A percentile compares a stretch with the other conserved stretches of the same genome.
Evolutionary conservation across 805 yeast genomes (phyloP).

Genomic region (Torulaspora delbrueckii): DNA sequence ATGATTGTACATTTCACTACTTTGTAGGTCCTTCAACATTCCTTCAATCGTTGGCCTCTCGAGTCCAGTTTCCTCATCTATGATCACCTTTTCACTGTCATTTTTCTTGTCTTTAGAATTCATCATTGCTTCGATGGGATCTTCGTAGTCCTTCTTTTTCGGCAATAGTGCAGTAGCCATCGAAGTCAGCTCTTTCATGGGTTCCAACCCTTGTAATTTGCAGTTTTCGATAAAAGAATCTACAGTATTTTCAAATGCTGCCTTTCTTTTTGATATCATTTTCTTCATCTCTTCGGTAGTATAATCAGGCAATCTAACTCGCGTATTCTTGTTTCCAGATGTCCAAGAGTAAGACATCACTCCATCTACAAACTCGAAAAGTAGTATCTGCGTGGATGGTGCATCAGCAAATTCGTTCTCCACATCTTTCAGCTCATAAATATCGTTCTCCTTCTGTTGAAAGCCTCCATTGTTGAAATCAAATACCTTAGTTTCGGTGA

Average conservation of each 20-base stretch:
- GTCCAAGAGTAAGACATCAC: slow-evolving; percentile 46
- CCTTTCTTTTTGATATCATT: slow-evolving; percentile 54
- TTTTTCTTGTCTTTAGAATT: slow-evolving; percentile 24
- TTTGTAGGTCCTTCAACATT: slow-evolving; percentile 47
- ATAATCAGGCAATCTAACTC: slow-evolving; percentile 47
- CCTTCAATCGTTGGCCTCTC: slow-evolving; percentile 42
- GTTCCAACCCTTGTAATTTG: slow-evolving; percentile 33
- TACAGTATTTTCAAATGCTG: slow-evolving; percentile 45
- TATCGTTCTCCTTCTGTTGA: slow-evolving; percentile 51
- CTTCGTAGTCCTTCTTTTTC: slow-evolving; percentile 43
- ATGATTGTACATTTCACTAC: slow-evolving; percentile 48
- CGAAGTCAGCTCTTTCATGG: slow-evolving; percentile 39
- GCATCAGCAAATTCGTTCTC: slow-evolving; percentile 33
- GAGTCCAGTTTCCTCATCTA: slow-evolving; percentile 24
- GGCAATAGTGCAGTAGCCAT: slow-evolving; percentile 44
- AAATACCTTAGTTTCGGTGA: slow-evolving; percentile 36
- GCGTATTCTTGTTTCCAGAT: slow-evolving; percentile 40
- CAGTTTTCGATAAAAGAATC: slow-evolving; percentile 35
- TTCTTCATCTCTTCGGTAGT: slow-evolving; percentile 53
- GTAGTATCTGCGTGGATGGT: slow-evolving; percentile 48
- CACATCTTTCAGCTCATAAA: slow-evolving; percentile 43
- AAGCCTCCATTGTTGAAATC: slow-evolving; percentile 44
- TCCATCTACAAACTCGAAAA: slow-evolving; percentile 77
- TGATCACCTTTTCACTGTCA: slow-evolving; percentile 17
- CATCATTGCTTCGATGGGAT: slow-evolving; percentile 59